Conservation (phyloP, 306 rosid genomes). For the Gynostemma pentaphyllum region DNA sequence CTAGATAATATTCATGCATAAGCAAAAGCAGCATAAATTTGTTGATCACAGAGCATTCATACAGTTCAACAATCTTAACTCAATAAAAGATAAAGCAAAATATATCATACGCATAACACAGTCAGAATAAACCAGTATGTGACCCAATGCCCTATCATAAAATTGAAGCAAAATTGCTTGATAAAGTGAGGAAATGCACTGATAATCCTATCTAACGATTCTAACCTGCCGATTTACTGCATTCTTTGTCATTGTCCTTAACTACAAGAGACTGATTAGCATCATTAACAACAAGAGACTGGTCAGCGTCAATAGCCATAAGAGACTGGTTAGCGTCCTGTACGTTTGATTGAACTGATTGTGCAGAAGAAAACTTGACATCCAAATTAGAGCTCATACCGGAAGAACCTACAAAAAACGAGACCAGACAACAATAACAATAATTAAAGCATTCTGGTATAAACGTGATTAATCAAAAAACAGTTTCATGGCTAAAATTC, state of each 20-base stretch:
- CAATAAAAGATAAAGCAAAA: neutral
- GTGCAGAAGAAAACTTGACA: neutral
- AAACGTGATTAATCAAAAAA: neutral
- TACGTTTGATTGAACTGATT: slow-evolving; percentile 11
- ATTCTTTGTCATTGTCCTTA: slow-evolving; percentile 15
- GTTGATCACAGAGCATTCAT: neutral
- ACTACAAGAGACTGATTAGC: slow-evolving; percentile 19
- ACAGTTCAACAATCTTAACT: neutral
- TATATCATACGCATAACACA: neutral
- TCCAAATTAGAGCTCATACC: slow-evolving; percentile 8
- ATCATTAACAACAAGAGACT: slow-evolving; percentile 18
- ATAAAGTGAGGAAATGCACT: neutral
- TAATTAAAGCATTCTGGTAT: neutral
- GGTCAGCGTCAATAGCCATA: slow-evolving; percentile 14
- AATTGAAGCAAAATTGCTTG: neutral
- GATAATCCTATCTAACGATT: slow-evolving; percentile 16
- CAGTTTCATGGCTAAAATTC: neutral
- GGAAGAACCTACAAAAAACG: slow-evolving; percentile 9
- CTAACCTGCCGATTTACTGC: slow-evolving; percentile 15
- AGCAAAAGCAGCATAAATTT: neutral
- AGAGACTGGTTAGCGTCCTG: slow-evolving; percentile 21
- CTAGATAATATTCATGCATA: neutral
- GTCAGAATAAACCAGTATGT: neutral
- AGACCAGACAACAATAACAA: neutral
- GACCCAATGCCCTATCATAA: neutral